Conservation (phyloP, 306 rosid genomes). For the Arachis stenosperma region DNA sequence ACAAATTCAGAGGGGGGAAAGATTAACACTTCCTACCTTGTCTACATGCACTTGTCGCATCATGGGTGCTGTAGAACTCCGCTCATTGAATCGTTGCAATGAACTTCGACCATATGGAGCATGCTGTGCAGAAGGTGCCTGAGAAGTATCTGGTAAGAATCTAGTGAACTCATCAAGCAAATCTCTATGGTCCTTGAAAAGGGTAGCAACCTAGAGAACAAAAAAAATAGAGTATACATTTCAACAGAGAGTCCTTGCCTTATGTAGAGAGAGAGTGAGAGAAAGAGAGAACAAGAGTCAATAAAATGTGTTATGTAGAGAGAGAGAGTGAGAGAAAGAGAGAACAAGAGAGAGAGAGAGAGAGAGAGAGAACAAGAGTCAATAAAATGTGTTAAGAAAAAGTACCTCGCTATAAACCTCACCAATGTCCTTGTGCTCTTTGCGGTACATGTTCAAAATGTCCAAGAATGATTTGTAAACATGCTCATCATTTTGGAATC, state of each 20-base stretch:
- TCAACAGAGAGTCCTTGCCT: background rate
- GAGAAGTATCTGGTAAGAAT: constrained; percentile 87
- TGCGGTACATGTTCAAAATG: constrained; percentile 94
- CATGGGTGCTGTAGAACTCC: constrained; percentile 65
- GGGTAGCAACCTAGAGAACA: constrained; percentile 67
- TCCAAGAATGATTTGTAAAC: constrained; percentile 96
- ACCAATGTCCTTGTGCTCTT: constrained; percentile 89
- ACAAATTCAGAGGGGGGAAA: constrained; percentile 27
- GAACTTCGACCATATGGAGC: constrained; percentile 58
- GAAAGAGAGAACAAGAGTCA: background rate
- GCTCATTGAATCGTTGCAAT: constrained; percentile 67
- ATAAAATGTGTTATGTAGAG: background rate
- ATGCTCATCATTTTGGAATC: constrained; percentile 82
- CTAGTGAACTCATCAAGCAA: constrained; percentile 89
- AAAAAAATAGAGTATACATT: constrained; percentile 9
- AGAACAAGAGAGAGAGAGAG: background rate
- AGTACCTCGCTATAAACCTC: constrained; percentile 92
- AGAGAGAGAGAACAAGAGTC: background rate
- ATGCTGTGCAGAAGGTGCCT: constrained; percentile 67
- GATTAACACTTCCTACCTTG: constrained; percentile 47
- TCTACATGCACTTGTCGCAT: constrained; percentile 64
- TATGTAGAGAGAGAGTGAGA: background rate
- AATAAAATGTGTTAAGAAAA: background rate
- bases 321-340: background rate
- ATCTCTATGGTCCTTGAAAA: constrained; percentile 79